Conservation (phyloP, 2,329 filamentous ascomycete genomes). For the Claviceps sp. region DNA sequence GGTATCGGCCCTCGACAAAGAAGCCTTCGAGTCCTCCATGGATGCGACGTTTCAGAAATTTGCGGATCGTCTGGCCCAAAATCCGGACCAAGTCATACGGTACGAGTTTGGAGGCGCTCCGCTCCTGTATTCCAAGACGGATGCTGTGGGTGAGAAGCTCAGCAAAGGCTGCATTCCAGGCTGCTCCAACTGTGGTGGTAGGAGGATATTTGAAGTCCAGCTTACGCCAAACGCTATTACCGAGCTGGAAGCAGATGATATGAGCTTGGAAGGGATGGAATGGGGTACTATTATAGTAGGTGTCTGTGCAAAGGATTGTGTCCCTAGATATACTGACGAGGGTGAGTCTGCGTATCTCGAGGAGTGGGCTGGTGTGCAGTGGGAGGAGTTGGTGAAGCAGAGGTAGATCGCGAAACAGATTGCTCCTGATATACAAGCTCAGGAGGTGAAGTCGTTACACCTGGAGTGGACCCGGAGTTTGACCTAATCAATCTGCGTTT, state of each 20-base stretch:
- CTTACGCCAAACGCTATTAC: slow-evolving; percentile 82
- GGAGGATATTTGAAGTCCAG: slow-evolving; percentile 81
- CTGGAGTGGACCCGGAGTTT: background rate
- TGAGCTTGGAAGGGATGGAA: slow-evolving; percentile 78
- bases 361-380: slow-evolving; percentile 97
- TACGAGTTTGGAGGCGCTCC: slow-evolving; percentile 65
- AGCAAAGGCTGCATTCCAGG: slow-evolving; percentile 47
- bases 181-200: slow-evolving; percentile 62
- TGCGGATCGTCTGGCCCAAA: slow-evolving; percentile 63
- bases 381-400: slow-evolving; percentile 59
- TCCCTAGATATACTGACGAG: slow-evolving; percentile 39
- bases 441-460: slow-evolving; percentile 2
- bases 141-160: slow-evolving; percentile 58
- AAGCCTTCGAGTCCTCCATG: slow-evolving; percentile 60
- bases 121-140: slow-evolving; percentile 68
- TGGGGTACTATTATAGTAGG: slow-evolving; percentile 89
- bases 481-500: slow-evolving; percentile 11
- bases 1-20: slow-evolving; percentile 44
- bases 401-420: slow-evolving; percentile 13
- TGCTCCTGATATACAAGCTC: slow-evolving; percentile 6
- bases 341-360: slow-evolving; percentile 69
- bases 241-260: slow-evolving; percentile 68
- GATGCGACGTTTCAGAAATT: slow-evolving; percentile 71
- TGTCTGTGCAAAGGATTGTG: slow-evolving; percentile 72
- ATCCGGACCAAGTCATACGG: slow-evolving; percentile 69